These are phyloP conservation scores for Phytopythium chamaehyphon DNA, from an alignment of 352 stramenopile genomes.

Conservation along the genomic window DNA sequence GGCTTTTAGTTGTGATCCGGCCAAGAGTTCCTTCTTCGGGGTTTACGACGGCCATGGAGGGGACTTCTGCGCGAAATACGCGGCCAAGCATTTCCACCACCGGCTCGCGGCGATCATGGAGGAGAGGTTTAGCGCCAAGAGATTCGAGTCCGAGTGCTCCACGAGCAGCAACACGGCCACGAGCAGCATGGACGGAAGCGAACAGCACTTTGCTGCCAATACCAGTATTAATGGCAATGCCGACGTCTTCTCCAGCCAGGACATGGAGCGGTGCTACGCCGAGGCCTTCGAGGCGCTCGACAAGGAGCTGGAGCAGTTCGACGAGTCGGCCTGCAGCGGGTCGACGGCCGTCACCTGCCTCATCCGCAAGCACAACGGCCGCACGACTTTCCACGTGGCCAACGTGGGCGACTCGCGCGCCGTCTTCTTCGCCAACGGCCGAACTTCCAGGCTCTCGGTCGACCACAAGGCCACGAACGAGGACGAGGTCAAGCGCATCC, in stretches of 20 bases:
- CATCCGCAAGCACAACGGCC: conserved; percentile 48
- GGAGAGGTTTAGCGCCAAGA: conserved; percentile 33
- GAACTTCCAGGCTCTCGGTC: conserved; percentile 55
- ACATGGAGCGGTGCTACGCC: conserved; percentile 59
- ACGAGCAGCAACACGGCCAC: conserved; percentile 48
- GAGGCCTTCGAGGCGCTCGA: conserved; percentile 62
- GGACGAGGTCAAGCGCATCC: conserved; percentile 72
- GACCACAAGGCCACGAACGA: conserved; percentile 79
- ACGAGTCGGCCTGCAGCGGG: conserved; percentile 61
- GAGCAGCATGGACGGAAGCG: conserved; percentile 33
- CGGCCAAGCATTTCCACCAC: conserved; percentile 62
- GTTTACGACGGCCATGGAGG: conserved; percentile 83
- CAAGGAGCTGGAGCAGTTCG: conserved; percentile 55
- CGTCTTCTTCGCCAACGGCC: conserved; percentile 48
- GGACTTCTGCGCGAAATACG: conserved; percentile 78
- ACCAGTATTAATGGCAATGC: no score
- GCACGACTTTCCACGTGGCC: conserved; percentile 67
- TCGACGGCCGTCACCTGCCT: conserved; percentile 78
- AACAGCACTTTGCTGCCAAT: no score
- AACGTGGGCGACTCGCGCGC: conserved; percentile 79
- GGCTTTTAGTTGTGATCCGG: conserved; percentile 51
- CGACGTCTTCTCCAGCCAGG: conserved; percentile 48
- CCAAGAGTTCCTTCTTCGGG: conserved; percentile 74
- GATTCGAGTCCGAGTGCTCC: conserved; percentile 21
- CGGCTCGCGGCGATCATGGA: conserved; percentile 44